Conservation (phyloP, 2,329 filamentous ascomycete species). For the Epichloe scottii region DNA sequence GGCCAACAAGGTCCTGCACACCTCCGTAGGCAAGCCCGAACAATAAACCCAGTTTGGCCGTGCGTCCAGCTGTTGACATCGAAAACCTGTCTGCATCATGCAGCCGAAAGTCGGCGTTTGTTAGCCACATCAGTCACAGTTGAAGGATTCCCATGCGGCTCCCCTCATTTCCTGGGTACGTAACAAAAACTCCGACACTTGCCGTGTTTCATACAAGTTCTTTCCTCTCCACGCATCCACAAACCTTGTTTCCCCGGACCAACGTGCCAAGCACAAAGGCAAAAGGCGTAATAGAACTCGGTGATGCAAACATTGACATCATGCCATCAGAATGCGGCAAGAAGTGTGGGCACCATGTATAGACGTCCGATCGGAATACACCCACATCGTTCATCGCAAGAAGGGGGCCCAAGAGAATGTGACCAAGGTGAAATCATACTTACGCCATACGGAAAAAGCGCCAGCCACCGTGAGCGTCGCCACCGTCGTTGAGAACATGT, state of each 20-base stretch:
- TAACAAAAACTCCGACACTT: slow-evolving; percentile 11
- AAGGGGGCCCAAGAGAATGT: slow-evolving; percentile 1
- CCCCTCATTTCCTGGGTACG: slow-evolving; percentile 6
- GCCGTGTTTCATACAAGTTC: background rate
- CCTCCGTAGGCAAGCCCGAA: slow-evolving; percentile 72
- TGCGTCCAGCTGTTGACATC: slow-evolving; percentile 60
- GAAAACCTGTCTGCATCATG: slow-evolving; percentile 59
- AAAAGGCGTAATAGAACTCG: background rate
- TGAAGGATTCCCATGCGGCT: background rate
- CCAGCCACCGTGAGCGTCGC: slow-evolving; percentile 79
- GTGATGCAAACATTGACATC: background rate
- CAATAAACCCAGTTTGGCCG: slow-evolving; percentile 66
- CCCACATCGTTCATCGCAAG: background rate
- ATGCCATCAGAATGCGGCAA: background rate
- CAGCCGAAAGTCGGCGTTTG: slow-evolving; percentile 17
- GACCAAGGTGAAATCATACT: slow-evolving; percentile 20
- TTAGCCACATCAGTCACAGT: slow-evolving; percentile 11
- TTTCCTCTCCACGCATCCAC: background rate
- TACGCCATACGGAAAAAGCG: slow-evolving; percentile 76
- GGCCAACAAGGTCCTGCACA: slow-evolving; percentile 61
- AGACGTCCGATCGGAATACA: background rate
- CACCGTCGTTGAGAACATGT: slow-evolving; percentile 69
- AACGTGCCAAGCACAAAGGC: background rate
- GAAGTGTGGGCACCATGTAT: no score
- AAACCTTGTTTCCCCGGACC: background rate